Conservation (phyloP, 1,284 basidiomycete species). For the Sphaerobolus stellatus region DNA sequence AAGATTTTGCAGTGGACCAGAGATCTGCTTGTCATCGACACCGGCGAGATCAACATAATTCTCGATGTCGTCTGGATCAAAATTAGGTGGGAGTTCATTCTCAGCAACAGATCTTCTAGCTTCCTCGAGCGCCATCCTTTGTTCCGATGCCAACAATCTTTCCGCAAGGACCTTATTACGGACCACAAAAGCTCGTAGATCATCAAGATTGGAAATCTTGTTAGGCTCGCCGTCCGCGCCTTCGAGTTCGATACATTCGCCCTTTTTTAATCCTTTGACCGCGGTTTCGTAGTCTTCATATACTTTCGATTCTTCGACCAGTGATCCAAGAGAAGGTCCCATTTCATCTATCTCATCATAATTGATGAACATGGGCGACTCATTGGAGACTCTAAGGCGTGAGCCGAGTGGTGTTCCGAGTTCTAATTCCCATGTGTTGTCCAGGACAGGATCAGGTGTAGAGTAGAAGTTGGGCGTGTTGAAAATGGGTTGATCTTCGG, state of each 20-base stretch:
- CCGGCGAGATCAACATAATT: background rate
- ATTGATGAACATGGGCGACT: constrained; percentile 8
- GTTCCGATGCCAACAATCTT: no score
- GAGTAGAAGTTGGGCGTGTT: constrained; percentile 10
- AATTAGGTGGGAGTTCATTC: no score
- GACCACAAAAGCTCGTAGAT: background rate
- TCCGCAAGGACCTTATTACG: no score
- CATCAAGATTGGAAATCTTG: background rate
- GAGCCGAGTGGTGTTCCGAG: constrained; percentile 1
- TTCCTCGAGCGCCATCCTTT: no score
- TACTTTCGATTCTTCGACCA: no score
- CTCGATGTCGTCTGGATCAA: constrained; percentile 3
- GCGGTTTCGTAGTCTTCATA: no score
- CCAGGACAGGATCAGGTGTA: constrained; percentile 10
- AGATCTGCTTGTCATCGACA: background rate
- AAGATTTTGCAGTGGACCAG: constrained; percentile 24
- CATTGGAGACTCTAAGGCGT: constrained; percentile 3
- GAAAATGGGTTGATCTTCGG: no score
- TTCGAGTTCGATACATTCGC: no score
- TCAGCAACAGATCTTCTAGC: no score
- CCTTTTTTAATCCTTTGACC: no score
- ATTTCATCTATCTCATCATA: background rate
- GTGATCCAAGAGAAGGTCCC: no score
- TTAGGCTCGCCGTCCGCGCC: no score
- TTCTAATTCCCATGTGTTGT: constrained; percentile 7